These are phyloP conservation scores for Taphrina betulina DNA, from an alignment of 1,139 yeast species.

Conservation along the genomic window DNA sequence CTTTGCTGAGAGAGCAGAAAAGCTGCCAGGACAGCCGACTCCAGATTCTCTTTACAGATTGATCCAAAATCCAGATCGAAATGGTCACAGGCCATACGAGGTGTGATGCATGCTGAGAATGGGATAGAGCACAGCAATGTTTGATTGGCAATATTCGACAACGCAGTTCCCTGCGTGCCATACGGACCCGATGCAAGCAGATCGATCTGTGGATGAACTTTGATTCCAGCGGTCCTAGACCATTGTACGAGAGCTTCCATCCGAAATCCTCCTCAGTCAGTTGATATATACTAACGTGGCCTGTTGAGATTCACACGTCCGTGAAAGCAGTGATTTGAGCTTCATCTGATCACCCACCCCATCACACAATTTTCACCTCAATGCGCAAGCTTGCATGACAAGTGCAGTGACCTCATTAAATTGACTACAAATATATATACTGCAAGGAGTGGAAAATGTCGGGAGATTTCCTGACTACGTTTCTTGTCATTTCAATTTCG, in stretches of 20 bases:
- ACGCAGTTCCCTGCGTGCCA: slow-evolving; percentile 4
- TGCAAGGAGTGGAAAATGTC: too few species aligned
- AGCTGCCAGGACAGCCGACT: slow-evolving; percentile 7
- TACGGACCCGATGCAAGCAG: not conserved
- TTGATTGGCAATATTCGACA: not conserved
- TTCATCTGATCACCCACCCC: too few species aligned
- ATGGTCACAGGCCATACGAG: not conserved
- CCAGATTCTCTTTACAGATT: not conserved
- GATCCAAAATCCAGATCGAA: not conserved
- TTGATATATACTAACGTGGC: too few species aligned
- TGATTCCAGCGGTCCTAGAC: not conserved
- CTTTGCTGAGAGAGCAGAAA: slow-evolving; percentile 12
- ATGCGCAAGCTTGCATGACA: too few species aligned
- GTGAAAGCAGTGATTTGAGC: too few species aligned
- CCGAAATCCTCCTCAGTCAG: too few species aligned
- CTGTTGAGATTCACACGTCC: too few species aligned
- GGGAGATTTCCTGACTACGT: too few species aligned
- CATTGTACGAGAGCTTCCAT: slow-evolving; percentile 9
- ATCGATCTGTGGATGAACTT: not conserved
- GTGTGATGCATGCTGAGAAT: slow-evolving; percentile 1
- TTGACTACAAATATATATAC: too few species aligned
- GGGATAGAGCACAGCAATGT: not conserved
- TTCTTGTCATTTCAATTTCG: too few species aligned
- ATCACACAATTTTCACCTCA: too few species aligned
- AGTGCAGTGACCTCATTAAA: too few species aligned